A percentile compares a stretch with the other conserved stretches of the same genome.
These are phyloP conservation scores for Boehmeria nivea DNA, from an alignment of 306 rosid species.

Conservation along the genomic window DNA sequence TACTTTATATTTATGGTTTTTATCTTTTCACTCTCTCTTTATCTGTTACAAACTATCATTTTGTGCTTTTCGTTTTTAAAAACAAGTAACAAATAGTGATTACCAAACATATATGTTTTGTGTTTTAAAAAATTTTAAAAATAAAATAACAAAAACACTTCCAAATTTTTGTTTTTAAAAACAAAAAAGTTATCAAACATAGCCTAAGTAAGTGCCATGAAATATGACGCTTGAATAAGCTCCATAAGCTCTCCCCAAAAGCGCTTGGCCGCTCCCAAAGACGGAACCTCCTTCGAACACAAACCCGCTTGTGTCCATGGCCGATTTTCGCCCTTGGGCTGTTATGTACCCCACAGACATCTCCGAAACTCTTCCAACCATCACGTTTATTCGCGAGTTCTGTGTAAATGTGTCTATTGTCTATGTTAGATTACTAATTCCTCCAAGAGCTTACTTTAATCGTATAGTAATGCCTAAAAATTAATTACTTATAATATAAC, in stretches of 20 bases:
- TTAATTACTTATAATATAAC: too few species aligned
- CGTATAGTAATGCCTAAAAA: background rate
- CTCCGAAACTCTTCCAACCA: background rate
- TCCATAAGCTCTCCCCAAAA: slow-evolving; percentile 42
- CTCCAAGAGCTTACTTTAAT: too few species aligned
- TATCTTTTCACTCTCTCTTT: too few species aligned
- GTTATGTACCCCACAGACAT: slow-evolving; percentile 30
- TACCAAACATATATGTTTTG: too few species aligned
- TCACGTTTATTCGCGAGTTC: slow-evolving; percentile 24
- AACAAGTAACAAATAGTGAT: too few species aligned
- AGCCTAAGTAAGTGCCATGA: slow-evolving; percentile 3
- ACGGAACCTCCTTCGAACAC: slow-evolving; percentile 29
- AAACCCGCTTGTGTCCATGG: slow-evolving; percentile 28
- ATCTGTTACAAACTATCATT: too few species aligned
- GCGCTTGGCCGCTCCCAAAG: slow-evolving; percentile 6
- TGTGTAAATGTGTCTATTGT: background rate
- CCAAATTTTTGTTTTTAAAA: too few species aligned
- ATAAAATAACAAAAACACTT: too few species aligned
- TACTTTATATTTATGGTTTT: too few species aligned
- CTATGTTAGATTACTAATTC: background rate
- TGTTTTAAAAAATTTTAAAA: too few species aligned
- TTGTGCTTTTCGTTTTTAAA: too few species aligned
- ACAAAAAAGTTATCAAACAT: too few species aligned
- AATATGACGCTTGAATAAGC: slow-evolving; percentile 39
- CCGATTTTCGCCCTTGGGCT: slow-evolving; percentile 24